phyloP scores from a whole-genome alignment of 1,284 basidiomycete species.

The Ceratobasidium sp. region DNA sequence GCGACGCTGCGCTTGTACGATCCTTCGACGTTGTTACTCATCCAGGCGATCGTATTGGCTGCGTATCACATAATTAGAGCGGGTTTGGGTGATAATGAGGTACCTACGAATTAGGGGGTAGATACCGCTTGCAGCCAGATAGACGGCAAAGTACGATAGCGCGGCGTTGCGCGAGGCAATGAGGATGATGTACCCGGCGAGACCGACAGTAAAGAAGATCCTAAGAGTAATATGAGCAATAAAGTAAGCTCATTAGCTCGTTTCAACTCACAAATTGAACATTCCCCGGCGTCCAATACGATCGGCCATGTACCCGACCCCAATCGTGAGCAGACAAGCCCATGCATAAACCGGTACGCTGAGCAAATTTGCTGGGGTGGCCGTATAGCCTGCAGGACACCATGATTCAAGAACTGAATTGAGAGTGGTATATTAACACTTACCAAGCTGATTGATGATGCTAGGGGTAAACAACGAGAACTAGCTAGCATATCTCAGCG shows the following conservation, averaged over 20 bases:
- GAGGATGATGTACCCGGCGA: slow-evolving; percentile 44
- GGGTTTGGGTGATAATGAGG: slow-evolving; percentile 52
- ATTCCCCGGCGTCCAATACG: slow-evolving; percentile 43
- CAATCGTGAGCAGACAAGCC: slow-evolving; percentile 45
- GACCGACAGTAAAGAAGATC: slow-evolving; percentile 35
- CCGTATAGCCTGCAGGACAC: slow-evolving; percentile 61
- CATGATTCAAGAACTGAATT: not conserved
- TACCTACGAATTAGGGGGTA: slow-evolving; percentile 74
- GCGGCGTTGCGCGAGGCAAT: slow-evolving; percentile 45
- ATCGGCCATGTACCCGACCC: slow-evolving; percentile 46
- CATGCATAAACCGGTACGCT: slow-evolving; percentile 75
- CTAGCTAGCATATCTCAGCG: slow-evolving; percentile 57
- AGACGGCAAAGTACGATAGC: slow-evolving; percentile 62
- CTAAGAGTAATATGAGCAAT: slow-evolving; percentile 40
- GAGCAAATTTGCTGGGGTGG: slow-evolving; percentile 77
- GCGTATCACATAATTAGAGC: slow-evolving; percentile 41
- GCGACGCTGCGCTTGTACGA: slow-evolving; percentile 64
- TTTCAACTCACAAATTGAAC: slow-evolving; percentile 41
- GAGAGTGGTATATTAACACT: not conserved
- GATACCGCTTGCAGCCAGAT: slow-evolving; percentile 67
- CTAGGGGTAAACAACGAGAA: slow-evolving; percentile 66
- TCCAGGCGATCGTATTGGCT: slow-evolving; percentile 57
- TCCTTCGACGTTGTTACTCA: slow-evolving; percentile 66
- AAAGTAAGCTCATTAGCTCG: too few species aligned
- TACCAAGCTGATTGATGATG: slow-evolving; percentile 59